Evolutionary conservation across 352 stramenopile species (phyloP).

Genomic region (Nothophytophthora sp.): DNA sequence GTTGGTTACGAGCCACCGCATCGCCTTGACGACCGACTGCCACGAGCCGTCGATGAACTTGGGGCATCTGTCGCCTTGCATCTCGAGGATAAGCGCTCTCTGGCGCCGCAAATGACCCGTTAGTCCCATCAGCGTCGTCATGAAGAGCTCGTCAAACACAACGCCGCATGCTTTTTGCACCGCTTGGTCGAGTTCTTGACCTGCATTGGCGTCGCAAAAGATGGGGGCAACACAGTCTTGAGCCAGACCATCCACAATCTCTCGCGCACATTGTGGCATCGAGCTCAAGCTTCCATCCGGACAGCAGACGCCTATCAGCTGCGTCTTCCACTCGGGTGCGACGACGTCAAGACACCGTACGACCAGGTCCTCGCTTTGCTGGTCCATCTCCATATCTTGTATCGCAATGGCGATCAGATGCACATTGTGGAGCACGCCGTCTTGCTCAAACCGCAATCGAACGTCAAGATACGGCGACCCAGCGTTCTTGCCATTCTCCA

Average conservation of each 20-base stretch:
- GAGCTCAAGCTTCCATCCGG: conserved; percentile 1
- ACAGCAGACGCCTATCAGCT: conserved; percentile 19
- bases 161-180: conserved; percentile 15
- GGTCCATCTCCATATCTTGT: background rate
- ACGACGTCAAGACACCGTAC: conserved; percentile 18
- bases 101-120: conserved; percentile 12
- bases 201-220: conserved; percentile 10
- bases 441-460: conserved; percentile 21
- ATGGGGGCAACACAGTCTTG: conserved; percentile 8
- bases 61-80: conserved; percentile 4
- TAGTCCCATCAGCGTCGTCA: conserved; percentile 12
- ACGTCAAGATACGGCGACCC: conserved; percentile 24
- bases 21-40: conserved; percentile 4
- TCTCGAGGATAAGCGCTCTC: background rate
- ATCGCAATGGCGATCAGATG: conserved; percentile 23
- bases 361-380: conserved; percentile 16
- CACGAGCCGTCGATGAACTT: conserved; percentile 24
- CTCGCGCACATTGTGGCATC: conserved; percentile 4
- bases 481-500: conserved; percentile 13
- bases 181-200: conserved; percentile 19
- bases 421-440: conserved; percentile 11
- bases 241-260: conserved; percentile 12
- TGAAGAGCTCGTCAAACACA: conserved; percentile 15
- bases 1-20: conserved; percentile 19
- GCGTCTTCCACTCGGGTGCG: conserved; percentile 13